Evolutionary conservation across 257 asterid genomes (phyloP).

Genomic region (Cynanchum wilfordii): DNA sequence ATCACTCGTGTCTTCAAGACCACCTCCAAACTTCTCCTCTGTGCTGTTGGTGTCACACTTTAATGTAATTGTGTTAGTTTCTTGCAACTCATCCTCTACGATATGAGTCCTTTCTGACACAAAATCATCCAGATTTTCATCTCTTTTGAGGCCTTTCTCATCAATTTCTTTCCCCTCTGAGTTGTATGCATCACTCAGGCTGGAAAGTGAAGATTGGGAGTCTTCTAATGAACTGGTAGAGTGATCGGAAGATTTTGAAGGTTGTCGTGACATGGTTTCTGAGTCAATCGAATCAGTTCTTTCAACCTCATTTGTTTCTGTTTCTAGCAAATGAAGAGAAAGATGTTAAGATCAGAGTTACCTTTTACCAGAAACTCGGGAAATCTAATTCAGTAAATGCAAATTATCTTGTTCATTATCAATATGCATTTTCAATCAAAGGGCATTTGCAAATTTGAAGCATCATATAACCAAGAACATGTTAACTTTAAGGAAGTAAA

Average conservation of each 20-base stretch:
- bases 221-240: constrained; percentile 28
- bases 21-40: constrained; percentile 11
- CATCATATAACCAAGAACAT: not conserved
- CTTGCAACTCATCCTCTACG: constrained; percentile 13
- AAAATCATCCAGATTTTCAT: constrained; percentile 10
- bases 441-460: not conserved
- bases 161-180: constrained; percentile 9
- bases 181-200: constrained; percentile 5
- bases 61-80: constrained; percentile 5
- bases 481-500: not conserved
- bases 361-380: not conserved
- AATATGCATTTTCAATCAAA: not conserved
- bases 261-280: constrained; percentile 1
- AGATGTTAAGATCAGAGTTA: not conserved
- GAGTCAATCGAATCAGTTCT: constrained; percentile 10
- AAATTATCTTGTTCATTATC: not conserved
- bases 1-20: constrained; percentile 3
- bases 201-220: constrained; percentile 2
- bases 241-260: constrained; percentile 10
- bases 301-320: constrained; percentile 24
- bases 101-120: constrained; percentile 3
- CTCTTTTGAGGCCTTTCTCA: not conserved
- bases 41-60: not conserved
- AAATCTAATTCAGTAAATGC: not conserved
- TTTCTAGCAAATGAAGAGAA: constrained; percentile 14